A percentile compares a stretch with the other conserved stretches of the same genome.
Conservation (phyloP, 305 asterid genomes). For the Fraxinus velutina region DNA sequence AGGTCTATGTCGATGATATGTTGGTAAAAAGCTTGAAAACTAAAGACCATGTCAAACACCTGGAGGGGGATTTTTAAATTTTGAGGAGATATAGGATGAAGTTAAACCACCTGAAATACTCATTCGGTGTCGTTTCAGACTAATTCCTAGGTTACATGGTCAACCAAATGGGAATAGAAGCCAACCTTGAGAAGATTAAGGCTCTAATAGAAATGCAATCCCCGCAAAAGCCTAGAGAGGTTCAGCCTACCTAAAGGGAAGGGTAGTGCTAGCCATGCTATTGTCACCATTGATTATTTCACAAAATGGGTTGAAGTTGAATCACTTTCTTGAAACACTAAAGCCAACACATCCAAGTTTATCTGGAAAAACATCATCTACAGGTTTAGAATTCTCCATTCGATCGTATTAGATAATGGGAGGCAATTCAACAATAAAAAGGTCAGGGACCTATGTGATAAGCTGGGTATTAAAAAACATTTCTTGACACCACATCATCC, state of each 20-base stretch:
- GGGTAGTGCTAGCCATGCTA: background rate
- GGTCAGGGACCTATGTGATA: background rate
- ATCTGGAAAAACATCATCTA: too few species aligned
- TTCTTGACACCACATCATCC: background rate
- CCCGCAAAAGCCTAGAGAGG: background rate
- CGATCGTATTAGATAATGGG: background rate
- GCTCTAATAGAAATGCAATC: background rate
- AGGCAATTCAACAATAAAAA: background rate
- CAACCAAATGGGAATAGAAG: background rate
- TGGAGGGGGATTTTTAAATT: background rate
- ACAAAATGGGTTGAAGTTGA: background rate
- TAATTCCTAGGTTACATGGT: background rate
- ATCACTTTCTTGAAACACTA: background rate
- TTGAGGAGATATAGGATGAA: background rate
- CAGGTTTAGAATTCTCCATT: background rate
- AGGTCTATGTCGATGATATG: background rate
- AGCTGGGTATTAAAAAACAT: background rate
- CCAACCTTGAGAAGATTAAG: background rate
- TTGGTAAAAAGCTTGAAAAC: background rate
- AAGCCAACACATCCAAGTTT: background rate
- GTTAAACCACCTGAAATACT: background rate
- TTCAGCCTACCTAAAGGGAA: background rate
- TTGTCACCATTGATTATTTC: too few species aligned
- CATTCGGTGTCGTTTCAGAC: background rate
- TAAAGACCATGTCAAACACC: background rate